Conservation (phyloP, 352 stramenopile genomes). For the Blastocystis sp. region DNA sequence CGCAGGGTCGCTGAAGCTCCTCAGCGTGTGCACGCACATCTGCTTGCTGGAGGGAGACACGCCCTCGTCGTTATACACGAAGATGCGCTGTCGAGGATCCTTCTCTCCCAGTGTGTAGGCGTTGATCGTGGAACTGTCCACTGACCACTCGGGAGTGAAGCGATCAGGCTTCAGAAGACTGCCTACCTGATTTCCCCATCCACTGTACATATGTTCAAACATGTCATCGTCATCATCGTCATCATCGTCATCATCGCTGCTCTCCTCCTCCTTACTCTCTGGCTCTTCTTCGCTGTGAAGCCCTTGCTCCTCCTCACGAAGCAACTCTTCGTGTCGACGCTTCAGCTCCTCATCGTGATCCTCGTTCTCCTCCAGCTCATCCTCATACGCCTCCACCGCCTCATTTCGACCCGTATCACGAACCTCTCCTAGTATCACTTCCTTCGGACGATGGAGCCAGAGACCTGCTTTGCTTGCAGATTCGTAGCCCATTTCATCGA, state of each 20-base stretch:
- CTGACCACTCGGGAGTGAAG: conserved; percentile 25
- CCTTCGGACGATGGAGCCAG: conserved; percentile 28
- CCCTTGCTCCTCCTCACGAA: not conserved
- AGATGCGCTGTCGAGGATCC: conserved; percentile 55
- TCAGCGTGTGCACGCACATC: conserved; percentile 56
- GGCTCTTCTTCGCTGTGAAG: not conserved
- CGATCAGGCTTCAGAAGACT: conserved; percentile 28
- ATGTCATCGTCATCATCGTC: conserved; percentile 18
- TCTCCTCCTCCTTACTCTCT: not conserved
- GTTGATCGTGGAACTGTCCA: conserved; percentile 35
- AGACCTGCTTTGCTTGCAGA: not conserved
- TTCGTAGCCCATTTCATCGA: not conserved
- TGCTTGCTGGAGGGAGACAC: conserved; percentile 10
- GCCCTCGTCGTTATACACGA: conserved; percentile 57
- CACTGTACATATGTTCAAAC: conserved; percentile 55
- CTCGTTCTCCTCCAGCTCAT: conserved; percentile 53
- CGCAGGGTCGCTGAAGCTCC: conserved; percentile 23
- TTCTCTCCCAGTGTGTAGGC: conserved; percentile 53
- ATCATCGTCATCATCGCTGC: not conserved
- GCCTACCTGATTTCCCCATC: conserved; percentile 28
- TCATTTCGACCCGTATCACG: conserved; percentile 23
- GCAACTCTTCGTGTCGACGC: not conserved
- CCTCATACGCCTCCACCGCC: conserved; percentile 35
- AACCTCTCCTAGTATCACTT: conserved; percentile 38
- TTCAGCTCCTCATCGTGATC: conserved; percentile 53